Evolutionary conservation across 768 basidiomycete genomes (phyloP), one percentile per base, ranked within the genome.

Genomic region (Macrocybe gigantea): DNA sequence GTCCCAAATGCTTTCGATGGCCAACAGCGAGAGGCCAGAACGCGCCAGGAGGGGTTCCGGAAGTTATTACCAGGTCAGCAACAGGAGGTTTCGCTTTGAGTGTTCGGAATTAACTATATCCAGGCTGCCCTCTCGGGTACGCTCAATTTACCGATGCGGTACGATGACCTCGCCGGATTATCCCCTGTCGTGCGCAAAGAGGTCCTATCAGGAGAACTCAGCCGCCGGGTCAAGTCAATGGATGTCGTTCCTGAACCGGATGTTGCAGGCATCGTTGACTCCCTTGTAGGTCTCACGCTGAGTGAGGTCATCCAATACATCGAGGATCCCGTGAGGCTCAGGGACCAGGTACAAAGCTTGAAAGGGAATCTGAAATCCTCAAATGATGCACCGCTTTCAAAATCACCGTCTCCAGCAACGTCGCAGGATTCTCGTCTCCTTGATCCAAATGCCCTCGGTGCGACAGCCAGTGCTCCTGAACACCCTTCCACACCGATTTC

Each of bases 131-230:
- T 92, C 5, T 69, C 82, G 5, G 91, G 89, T 11, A 89, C 82
- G 0, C 73, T 90, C 35, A 88, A 85, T 59, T 62, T 92, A 12
- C 85, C 90, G 0, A 86, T 91, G 82, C 83, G 80, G n/a, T 91
- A 90, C 51, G 91, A 93, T 53, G 88, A 92, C 48, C 76, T 93
- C 5, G 75, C 88, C 0, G 76, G 82, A 0, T 69, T 93, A 37
- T 91, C 91, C 8, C 89, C 91, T 12, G 91, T 93, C 13, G 89
- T 93, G 9, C 81, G 91, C 54, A 87, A 85, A 60, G 88, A 91
- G 57, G 85, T 93, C 5, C 73, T 93, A 29, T 83, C 86, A 0
- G 91, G 89, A 32, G 91, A 93, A 62, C 70, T 93, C 29, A 84
- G 78, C 57, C 78, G 89, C 49, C 82, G 87, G 5, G 71, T 93